Evolutionary conservation across 352 stramenopile species (phyloP), one percentile per base, ranked within the genome.

Genomic region (Pythium periplocum): DNA sequence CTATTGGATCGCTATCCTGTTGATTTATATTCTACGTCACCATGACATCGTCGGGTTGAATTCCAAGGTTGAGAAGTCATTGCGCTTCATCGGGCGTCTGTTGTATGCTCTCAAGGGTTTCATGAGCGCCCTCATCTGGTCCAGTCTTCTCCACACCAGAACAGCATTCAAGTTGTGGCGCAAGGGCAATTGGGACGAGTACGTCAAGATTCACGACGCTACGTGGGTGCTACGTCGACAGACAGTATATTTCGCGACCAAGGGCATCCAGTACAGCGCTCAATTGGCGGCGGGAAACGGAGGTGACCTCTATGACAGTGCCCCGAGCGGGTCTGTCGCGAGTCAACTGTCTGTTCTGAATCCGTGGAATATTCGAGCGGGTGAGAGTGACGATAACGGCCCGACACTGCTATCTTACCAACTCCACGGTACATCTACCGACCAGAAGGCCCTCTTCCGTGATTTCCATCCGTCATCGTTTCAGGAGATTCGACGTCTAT

Each of bases 401-500:
- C 77, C 79, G 0, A 78, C 65, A 48, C 68, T 91, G 35, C 54
- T 88, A 8, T 86, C 77, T 31, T 90, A 90, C 38, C 76, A 94
- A 47, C 64, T 94, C n/a, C 66, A 84, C 43, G 79, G 80, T 30
- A 62, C 67, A 26, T 26, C 17, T 26, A 26, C 17, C 34, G 61
- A 59, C 31, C 53, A 51, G 2, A 68, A 63, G 37, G 84, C 80
- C 41, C 75, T 87, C 51, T 95, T 95, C 59, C 82, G 83, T 4
- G 85, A 95, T 60, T 93, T 88, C 51, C 81, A 92, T 43, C 83
- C 85, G 11, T 71, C 78, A 31, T 78, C 81, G 6, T 95, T 95
- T 51, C 77, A 86, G 35, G 71, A 90, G 58, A 92, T 95, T 44
- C 81, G 85, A 4, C 66, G 65, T 31, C 83, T 93, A 49, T 92